phyloP scores from a whole-genome alignment of 345 rosid species.

The Citrus trifoliata region DNA sequence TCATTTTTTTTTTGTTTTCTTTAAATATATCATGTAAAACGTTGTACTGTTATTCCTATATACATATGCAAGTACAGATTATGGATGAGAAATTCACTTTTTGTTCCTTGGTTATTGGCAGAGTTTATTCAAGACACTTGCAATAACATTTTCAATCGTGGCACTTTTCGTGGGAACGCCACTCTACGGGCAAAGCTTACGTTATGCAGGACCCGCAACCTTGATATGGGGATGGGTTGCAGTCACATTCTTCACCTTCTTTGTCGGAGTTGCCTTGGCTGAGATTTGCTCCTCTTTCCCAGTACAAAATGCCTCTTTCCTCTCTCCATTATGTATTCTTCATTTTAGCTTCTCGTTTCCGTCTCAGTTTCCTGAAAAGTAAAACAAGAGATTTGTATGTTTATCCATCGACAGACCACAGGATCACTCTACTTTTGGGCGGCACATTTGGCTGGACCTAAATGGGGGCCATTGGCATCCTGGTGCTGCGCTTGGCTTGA shows the following conservation, averaged over 20 bases:
- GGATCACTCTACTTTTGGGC: conserved; percentile 75
- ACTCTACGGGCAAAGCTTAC: conserved; percentile 55
- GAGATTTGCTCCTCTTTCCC: conserved; percentile 72
- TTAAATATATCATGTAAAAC: no score
- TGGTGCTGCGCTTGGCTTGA: conserved; percentile 80
- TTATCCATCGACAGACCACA: conserved; percentile 35
- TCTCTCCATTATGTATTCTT: not conserved
- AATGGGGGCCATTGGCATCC: conserved; percentile 63
- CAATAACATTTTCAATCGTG: conserved; percentile 61
- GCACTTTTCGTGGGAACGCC: conserved; percentile 66
- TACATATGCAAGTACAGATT: no score
- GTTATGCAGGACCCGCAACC: conserved; percentile 56
- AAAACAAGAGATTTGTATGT: no score
- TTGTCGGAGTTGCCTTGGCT: conserved; percentile 60
- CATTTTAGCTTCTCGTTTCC: no score
- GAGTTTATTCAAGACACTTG: conserved; percentile 60
- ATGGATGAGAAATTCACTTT: not conserved
- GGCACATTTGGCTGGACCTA: conserved; percentile 62
- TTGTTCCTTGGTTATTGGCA: conserved; percentile 9
- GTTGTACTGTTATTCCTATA: no score
- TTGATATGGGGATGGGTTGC: conserved; percentile 70
- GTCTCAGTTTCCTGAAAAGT: no score
- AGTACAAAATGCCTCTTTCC: conserved; percentile 18
- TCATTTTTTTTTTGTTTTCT: not conserved
- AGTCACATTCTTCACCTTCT: conserved; percentile 60